Base-by-base conservation (phyloP, 805 yeast species). In the Metschnikowia anglica region DNA sequence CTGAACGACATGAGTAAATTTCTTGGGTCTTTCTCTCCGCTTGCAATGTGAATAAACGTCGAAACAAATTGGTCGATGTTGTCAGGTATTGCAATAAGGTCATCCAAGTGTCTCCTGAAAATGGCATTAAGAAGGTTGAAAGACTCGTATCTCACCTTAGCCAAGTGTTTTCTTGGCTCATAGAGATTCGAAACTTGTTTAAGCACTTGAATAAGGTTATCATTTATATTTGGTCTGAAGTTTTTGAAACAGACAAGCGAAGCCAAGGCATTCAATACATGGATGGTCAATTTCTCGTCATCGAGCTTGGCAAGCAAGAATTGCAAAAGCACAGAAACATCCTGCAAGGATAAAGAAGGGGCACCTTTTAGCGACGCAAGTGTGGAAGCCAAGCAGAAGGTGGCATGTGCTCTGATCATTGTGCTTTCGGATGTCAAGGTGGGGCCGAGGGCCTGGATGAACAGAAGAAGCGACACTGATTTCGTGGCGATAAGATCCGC, bases 21-120 rank as follows among this genome's bases (percentile, higher is more conserved):
- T 46, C 85, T 74, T 3, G 99, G 99, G 62, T 93, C 99, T 55
- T 93, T 95, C 58, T 93, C 99, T 28, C 95, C 95, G 12, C 79
- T 71, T 2, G 95, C 86, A 21, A 88, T 58, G 44, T 80, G 79
- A 26, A 87, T 58, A 50, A 85, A 90, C 0, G 84, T 61, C 28
- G 73, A 61, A 25, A 87, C 71, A 39, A 74, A 79, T 3, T 60
- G 51, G 24, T 75, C 76, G 19, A 65, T 66, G 18, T 63, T 46
- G 7, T 41, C 47, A 8, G 51, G 46, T 5, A 46, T 43, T 6
- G 53, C 17, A 12, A 46, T 25, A 19, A 61, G 41, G 37, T 48
- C 58, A 7, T 53, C 57, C 2, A 49, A 34, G 43, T 66, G 66
- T 21, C 49, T 58, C 4, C 53, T 43, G 12, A 73, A 55, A 7